These are phyloP conservation scores for Amylocarpus encephaloides DNA, from an alignment of 2,329 filamentous ascomycete species.

Conservation along the genomic window DNA sequence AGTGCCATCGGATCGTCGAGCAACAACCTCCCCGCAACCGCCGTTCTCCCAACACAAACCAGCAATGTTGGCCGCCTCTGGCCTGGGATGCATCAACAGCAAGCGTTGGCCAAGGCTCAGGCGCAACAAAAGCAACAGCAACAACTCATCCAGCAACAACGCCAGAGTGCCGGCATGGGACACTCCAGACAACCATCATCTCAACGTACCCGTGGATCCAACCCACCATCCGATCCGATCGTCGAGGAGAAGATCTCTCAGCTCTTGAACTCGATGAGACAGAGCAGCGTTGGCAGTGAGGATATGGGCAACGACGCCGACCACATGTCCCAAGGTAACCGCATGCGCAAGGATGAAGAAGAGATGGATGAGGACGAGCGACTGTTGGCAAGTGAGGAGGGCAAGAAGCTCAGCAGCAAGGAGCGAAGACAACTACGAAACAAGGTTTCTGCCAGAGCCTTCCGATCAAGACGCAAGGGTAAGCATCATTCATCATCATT, in stretches of 20 bases:
- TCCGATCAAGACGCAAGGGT: slow-evolving; percentile 98
- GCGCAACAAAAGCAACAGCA: slow-evolving; percentile 63
- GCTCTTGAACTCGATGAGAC: slow-evolving; percentile 83
- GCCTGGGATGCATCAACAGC: slow-evolving; percentile 89
- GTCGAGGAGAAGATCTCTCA: slow-evolving; percentile 93
- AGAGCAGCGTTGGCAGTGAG: slow-evolving; percentile 52
- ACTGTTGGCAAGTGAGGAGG: slow-evolving; percentile 89
- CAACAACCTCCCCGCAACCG: slow-evolving; percentile 42
- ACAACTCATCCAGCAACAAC: slow-evolving; percentile 54
- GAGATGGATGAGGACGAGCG: slow-evolving; percentile 99
- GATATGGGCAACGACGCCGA: slow-evolving; percentile 41
- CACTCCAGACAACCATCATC: slow-evolving; percentile 39
- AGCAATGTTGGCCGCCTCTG: slow-evolving; percentile 68
- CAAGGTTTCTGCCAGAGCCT: slow-evolving; percentile 96
- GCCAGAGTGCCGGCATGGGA: slow-evolving; percentile 31
- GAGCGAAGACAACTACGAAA: slow-evolving; percentile 95
- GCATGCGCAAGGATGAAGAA: slow-evolving; percentile 86
- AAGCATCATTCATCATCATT: slow-evolving; percentile 34
- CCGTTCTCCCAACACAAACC: slow-evolving; percentile 41
- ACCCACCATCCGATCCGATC: slow-evolving; percentile 53
- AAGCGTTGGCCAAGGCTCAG: slow-evolving; percentile 68
- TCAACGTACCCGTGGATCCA: slow-evolving; percentile 30
- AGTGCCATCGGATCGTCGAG: slow-evolving; percentile 62
- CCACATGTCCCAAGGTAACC: slow-evolving; percentile 59
- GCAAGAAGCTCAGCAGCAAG: slow-evolving; percentile 98